These are phyloP conservation scores for Trichoderma orchidacearum DNA, from an alignment of 495 filamentous ascomycete species.

Conservation along the genomic window DNA sequence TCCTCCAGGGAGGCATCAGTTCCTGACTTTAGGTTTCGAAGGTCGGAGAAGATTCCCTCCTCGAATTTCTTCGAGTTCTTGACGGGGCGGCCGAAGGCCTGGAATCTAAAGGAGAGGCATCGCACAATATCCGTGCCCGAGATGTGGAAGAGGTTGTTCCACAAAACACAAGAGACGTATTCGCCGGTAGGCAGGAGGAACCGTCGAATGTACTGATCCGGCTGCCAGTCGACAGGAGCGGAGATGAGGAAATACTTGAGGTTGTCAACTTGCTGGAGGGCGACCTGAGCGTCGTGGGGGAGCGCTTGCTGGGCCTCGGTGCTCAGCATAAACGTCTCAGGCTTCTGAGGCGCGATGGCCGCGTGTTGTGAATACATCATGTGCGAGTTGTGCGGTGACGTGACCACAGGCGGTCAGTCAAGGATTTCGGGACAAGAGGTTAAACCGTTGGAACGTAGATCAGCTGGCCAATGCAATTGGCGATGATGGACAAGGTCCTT, in stretches of 20 bases:
- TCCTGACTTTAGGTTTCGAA: conserved; percentile 94
- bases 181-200: conserved; percentile 94
- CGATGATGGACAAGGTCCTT: neutral
- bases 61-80: conserved; percentile 99
- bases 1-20: conserved; percentile 98
- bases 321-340: conserved; percentile 96
- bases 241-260: conserved; percentile 99
- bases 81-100: conserved; percentile 93
- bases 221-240: conserved; percentile 93
- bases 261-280: conserved; percentile 96
- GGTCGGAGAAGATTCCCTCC: conserved; percentile 96
- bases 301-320: conserved; percentile 91
- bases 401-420: neutral
- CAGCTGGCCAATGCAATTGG: neutral
- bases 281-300: conserved; percentile 92
- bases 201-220: conserved; percentile 89
- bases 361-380: conserved; percentile 41
- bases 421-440: neutral
- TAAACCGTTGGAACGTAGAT: neutral
- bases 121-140: conserved; percentile 97
- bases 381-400: conserved; percentile 4
- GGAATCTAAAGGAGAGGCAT: conserved; percentile 96
- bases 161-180: conserved; percentile 96
- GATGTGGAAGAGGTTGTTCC: conserved; percentile 98
- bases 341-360: conserved; percentile 58